These are phyloP conservation scores for Sclerotinia borealis DNA, from an alignment of 2,329 filamentous ascomycete genomes.

Conservation along the genomic window DNA sequence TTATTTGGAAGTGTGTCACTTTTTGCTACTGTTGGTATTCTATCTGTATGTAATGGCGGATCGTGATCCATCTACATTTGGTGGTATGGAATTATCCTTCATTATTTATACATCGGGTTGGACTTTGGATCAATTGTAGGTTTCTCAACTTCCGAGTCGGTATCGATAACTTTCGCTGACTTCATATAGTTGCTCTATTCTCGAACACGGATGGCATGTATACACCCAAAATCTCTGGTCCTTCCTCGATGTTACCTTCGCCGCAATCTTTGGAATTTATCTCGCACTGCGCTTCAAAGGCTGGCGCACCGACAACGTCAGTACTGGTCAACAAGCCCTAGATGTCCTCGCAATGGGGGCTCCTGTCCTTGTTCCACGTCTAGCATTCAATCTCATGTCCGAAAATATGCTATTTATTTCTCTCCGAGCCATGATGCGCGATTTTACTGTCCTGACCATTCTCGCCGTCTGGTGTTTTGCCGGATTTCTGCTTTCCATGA, in stretches of 20 bases:
- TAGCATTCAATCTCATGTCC: conserved; percentile 77
- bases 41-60: conserved; percentile 69
- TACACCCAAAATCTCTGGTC: conserved; percentile 88
- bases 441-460: conserved; percentile 72
- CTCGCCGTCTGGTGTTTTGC: conserved; percentile 78
- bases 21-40: conserved; percentile 59
- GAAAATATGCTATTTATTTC: conserved; percentile 82
- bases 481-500: conserved; percentile 72
- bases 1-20: conserved; percentile 68
- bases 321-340: conserved; percentile 58
- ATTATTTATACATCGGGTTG: conserved; percentile 70
- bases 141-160: conserved; percentile 44
- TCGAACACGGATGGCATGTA: conserved; percentile 73
- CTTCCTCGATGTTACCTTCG: conserved; percentile 75
- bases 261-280: conserved; percentile 65
- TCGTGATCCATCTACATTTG: conserved; percentile 52
- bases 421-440: conserved; percentile 75
- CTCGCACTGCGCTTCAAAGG: conserved; percentile 62
- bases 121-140: conserved; percentile 40
- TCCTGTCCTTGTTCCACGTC: conserved; percentile 67
- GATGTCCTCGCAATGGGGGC: conserved; percentile 76
- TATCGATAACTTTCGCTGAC: background rate
- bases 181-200: conserved; percentile 47
- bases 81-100: conserved; percentile 59
- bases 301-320: conserved; percentile 43